Conservation (phyloP, 2,329 filamentous ascomycete genomes). For the Zasmidium citrigriseum region DNA sequence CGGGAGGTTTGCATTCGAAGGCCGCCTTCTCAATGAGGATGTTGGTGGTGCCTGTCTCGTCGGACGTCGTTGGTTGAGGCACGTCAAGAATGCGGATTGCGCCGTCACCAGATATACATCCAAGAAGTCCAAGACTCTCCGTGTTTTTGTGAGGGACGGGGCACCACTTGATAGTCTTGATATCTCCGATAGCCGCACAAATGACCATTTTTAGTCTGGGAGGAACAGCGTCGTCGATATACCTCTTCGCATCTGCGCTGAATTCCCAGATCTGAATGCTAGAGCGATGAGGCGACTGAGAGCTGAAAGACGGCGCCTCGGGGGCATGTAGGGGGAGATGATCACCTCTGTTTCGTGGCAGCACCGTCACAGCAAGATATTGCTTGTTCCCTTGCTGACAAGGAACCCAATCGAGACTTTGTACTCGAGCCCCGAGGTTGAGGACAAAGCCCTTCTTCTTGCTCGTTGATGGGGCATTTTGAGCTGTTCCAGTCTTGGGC, state of each 20-base stretch:
- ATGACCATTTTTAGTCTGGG: constrained; percentile 54
- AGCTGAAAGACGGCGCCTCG: constrained; percentile 51
- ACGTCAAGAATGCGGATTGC: constrained; percentile 56
- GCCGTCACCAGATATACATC: constrained; percentile 61
- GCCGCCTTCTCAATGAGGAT: constrained; percentile 49
- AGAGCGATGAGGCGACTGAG: constrained; percentile 50
- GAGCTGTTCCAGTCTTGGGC: background rate
- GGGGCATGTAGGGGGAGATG: constrained; percentile 20
- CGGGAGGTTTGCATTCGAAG: constrained; percentile 53
- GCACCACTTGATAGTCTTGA: constrained; percentile 60
- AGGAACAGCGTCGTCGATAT: constrained; percentile 44
- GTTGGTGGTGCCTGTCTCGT: constrained; percentile 27
- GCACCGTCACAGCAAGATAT: constrained; percentile 54
- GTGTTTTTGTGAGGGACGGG: constrained; percentile 41
- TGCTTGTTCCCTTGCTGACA: constrained; percentile 49
- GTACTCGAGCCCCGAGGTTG: constrained; percentile 56
- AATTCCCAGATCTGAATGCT: constrained; percentile 63
- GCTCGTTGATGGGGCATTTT: background rate
- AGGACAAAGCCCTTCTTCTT: constrained; percentile 53
- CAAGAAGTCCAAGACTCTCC: constrained; percentile 54
- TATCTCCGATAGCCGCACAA: constrained; percentile 59
- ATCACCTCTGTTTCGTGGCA: constrained; percentile 34
- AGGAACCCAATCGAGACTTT: constrained; percentile 50
- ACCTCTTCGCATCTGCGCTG: constrained; percentile 38
- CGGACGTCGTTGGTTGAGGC: constrained; percentile 26